phyloP scores from a whole-genome alignment of 169 alveolate species.

The Eimeria maxima region DNA sequence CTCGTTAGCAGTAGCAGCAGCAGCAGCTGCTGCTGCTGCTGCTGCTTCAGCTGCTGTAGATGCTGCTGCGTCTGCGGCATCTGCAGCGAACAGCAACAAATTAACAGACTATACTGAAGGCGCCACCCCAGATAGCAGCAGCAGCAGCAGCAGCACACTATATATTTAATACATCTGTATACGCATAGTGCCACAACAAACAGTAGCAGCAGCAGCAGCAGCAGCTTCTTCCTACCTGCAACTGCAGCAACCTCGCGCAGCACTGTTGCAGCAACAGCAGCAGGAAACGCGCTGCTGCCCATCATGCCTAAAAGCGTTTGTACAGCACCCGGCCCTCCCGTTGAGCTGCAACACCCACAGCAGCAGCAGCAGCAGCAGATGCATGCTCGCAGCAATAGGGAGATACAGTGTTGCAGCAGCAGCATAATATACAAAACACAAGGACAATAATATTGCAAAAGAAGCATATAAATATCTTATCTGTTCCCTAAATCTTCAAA shows the following conservation, averaged over 20 bases:
- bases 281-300: conserved; percentile 45
- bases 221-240: not conserved
- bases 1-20: not conserved
- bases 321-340: conserved; percentile 39
- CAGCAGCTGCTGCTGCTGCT: conserved; percentile 10
- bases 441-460: not conserved
- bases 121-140: not conserved
- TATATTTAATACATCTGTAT: not conserved
- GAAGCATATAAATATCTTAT: not conserved
- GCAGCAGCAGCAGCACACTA: not conserved
- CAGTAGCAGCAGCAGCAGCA: conserved; percentile 32
- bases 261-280: conserved; percentile 38
- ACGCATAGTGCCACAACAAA: not conserved
- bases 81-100: conserved; percentile 13
- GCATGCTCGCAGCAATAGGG: not conserved
- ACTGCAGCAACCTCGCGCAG: conserved; percentile 46
- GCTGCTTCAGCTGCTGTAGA: conserved; percentile 22
- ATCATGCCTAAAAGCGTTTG: conserved; percentile 1
- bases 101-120: not conserved
- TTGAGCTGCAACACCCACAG: not conserved
- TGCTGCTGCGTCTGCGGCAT: conserved; percentile 22
- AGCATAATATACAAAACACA: not conserved
- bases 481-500: no score
- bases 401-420: not conserved
- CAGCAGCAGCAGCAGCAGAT: not conserved